Conservation (phyloP, 2,329 filamentous ascomycete genomes). For the Leptographium lundbergii region DNA sequence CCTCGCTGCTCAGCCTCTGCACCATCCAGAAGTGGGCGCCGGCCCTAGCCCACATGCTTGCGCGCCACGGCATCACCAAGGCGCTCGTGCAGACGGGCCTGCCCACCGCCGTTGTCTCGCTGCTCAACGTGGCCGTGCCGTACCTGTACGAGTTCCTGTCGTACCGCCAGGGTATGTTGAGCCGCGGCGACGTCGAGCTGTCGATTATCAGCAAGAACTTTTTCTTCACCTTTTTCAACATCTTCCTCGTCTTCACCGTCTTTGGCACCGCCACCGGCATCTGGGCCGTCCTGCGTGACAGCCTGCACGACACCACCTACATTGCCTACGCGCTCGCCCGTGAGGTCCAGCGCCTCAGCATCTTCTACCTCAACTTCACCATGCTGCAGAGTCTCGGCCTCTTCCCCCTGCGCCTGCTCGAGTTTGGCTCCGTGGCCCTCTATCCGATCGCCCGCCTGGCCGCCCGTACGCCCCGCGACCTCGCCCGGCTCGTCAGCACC, state of each 20-base stretch:
- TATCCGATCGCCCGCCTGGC: slow-evolving; percentile 70
- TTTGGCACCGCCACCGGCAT: slow-evolving; percentile 74
- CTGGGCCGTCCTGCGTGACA: slow-evolving; percentile 53
- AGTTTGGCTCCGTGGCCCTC: slow-evolving; percentile 73
- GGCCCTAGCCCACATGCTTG: slow-evolving; percentile 52
- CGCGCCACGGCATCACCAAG: slow-evolving; percentile 54
- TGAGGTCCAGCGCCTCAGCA: slow-evolving; percentile 60
- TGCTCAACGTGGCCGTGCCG: slow-evolving; percentile 81
- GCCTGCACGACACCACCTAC: slow-evolving; percentile 64
- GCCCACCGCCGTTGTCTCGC: slow-evolving; percentile 71
- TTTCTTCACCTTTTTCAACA: slow-evolving; percentile 98
- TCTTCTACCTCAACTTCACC: slow-evolving; percentile 90
- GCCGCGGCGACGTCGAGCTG: slow-evolving; percentile 84
- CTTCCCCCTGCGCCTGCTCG: slow-evolving; percentile 81
- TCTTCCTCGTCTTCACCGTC: slow-evolving; percentile 88
- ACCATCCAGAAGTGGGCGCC: slow-evolving; percentile 65
- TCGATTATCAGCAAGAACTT: slow-evolving; percentile 98
- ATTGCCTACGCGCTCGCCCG: slow-evolving; percentile 64
- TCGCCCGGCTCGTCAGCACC: slow-evolving; percentile 63
- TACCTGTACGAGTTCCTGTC: slow-evolving; percentile 92
- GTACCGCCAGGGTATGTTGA: slow-evolving; percentile 87
- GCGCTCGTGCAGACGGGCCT: slow-evolving; percentile 78
- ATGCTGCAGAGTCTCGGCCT: slow-evolving; percentile 88
- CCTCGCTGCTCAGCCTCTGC: slow-evolving; percentile 67
- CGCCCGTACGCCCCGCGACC: slow-evolving; percentile 82